Evolutionary conservation across 2,329 filamentous ascomycete species (phyloP).

Genomic region (Aspergillus quadrilineatus): DNA sequence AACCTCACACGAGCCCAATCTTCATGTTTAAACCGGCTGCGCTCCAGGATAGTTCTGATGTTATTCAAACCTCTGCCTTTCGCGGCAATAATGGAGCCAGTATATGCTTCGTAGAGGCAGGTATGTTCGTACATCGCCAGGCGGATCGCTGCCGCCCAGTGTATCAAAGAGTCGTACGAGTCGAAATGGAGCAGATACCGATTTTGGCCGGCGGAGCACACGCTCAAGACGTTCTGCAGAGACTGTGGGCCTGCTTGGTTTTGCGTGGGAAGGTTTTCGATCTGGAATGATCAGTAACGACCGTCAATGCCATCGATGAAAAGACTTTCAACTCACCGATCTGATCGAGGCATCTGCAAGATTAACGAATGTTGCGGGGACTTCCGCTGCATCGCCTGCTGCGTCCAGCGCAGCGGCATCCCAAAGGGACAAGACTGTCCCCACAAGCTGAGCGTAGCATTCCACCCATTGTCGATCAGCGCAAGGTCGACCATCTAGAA

Average conservation of each 20-base stretch:
- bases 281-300: conserved; percentile 51
- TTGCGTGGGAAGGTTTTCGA: conserved; percentile 84
- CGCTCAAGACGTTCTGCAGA: conserved; percentile 89
- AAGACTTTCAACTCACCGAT: conserved; percentile 65
- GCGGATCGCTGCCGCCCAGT: conserved; percentile 94
- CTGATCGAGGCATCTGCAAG: conserved; percentile 96
- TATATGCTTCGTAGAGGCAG: conserved; percentile 92
- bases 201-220: conserved; percentile 94
- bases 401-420: conserved; percentile 88
- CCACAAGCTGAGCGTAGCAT: conserved; percentile 94
- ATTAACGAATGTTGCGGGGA: conserved; percentile 91
- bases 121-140: conserved; percentile 93
- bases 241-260: conserved; percentile 69
- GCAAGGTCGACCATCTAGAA: conserved; percentile 78
- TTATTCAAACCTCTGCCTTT: conserved; percentile 89
- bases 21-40: conserved; percentile 72
- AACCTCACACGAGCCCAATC: conserved; percentile 96
- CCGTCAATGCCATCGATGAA: background rate
- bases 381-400: conserved; percentile 79
- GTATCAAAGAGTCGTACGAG: conserved; percentile 84
- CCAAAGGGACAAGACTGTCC: conserved; percentile 93
- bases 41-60: conserved; percentile 84
- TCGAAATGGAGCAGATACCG: conserved; percentile 96
- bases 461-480: conserved; percentile 88
- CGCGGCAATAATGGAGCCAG: conserved; percentile 88